Conservation (phyloP, 805 yeast genomes). For the Pichia insulana region DNA sequence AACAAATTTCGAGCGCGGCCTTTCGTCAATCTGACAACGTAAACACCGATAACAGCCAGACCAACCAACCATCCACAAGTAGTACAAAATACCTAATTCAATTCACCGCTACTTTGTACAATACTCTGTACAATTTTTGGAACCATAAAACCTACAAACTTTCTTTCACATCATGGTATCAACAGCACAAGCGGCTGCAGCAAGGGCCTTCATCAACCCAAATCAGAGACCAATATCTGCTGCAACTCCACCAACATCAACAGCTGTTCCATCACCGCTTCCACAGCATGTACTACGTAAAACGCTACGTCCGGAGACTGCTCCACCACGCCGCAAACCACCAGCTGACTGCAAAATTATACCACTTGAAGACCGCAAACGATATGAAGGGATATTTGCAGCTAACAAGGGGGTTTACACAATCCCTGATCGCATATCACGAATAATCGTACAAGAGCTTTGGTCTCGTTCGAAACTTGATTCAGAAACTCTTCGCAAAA, state of each 20-base stretch:
- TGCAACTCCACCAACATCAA: neutral
- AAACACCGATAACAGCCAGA: no score
- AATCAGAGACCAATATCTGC: neutral
- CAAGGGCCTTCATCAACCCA: neutral
- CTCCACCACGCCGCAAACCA: neutral
- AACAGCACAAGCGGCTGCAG: neutral
- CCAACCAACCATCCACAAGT: no score
- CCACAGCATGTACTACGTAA: neutral
- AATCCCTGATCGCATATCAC: slow-evolving; percentile 2
- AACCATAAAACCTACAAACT: no score
- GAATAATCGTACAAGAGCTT: slow-evolving; percentile 46
- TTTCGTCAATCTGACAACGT: no score
- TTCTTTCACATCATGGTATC: no score
- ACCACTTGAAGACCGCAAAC: slow-evolving; percentile 58
- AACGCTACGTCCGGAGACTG: neutral
- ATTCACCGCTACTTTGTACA: no score
- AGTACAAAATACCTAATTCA: no score
- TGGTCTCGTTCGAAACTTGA: slow-evolving; percentile 78
- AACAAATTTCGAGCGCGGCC: no score
- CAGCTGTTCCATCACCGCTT: neutral
- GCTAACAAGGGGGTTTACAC: slow-evolving; percentile 68
- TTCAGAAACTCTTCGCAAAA: slow-evolving; percentile 45
- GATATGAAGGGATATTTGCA: slow-evolving; percentile 93
- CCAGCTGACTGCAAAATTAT: slow-evolving; percentile 5
- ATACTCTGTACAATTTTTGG: no score